Percentiles rank a stretch among this genome's conserved stretches.
phyloP scores from a whole-genome alignment of 2,329 filamentous ascomycete genomes.

The Botrytis byssoidea region DNA sequence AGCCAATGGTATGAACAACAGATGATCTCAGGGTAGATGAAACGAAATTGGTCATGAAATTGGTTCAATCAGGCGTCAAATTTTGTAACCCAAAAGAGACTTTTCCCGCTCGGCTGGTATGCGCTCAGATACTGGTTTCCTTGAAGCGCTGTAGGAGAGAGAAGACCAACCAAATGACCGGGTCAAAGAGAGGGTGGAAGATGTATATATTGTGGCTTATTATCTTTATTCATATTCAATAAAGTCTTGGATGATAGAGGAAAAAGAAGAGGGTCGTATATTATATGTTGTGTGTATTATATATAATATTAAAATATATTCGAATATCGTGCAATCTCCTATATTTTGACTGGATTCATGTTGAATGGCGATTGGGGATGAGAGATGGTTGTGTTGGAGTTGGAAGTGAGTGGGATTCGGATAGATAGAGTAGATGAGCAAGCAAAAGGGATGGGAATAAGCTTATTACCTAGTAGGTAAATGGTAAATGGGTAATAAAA shows the following conservation, averaged over 20 bases:
- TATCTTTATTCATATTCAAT: not conserved
- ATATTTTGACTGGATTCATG: not conserved
- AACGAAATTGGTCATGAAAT: not conserved
- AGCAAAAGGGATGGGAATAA: too few species aligned
- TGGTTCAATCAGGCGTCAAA: not conserved
- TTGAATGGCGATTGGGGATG: not conserved
- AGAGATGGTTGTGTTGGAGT: not conserved
- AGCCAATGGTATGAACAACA: not conserved
- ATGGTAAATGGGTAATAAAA: too few species aligned
- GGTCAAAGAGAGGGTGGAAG: not conserved
- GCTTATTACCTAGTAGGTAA: too few species aligned
- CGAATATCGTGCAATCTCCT: not conserved
- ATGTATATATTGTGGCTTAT: not conserved
- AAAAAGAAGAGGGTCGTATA: not conserved
- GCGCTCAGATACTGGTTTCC: not conserved
- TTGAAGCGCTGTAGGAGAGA: not conserved
- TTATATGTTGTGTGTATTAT: not conserved
- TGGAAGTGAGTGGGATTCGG: not conserved
- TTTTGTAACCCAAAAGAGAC: not conserved
- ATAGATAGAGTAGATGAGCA: not conserved
- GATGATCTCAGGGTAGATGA: not conserved
- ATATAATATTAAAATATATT: not conserved
- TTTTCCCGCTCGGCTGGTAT: slow-evolving; percentile 9
- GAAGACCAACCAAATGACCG: not conserved
- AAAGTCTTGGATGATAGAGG: not conserved